phyloP scores from a whole-genome alignment of 164 flowering plant genomes.

The Berberis vulgaris region DNA sequence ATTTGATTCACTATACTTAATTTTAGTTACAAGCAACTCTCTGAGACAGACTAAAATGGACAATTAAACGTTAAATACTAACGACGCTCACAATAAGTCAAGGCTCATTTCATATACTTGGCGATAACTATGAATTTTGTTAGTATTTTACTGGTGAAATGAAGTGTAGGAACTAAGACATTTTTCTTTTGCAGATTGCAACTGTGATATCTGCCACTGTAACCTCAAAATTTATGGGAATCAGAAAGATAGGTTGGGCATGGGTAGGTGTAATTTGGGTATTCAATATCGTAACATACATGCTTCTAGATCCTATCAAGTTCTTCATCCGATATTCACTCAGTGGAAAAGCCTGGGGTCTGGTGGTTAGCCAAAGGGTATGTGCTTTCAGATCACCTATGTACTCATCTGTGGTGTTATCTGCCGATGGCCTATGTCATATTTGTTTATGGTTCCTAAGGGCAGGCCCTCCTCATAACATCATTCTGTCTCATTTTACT shows the following conservation, averaged over 20 bases:
- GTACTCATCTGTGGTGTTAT: background rate
- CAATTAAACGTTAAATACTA: no score
- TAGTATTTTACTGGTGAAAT: background rate
- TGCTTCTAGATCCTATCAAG: conserved; percentile 53
- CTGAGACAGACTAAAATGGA: no score
- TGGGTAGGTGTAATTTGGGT: conserved; percentile 67
- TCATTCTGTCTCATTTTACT: background rate
- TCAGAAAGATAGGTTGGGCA: conserved; percentile 41
- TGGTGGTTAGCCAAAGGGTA: conserved; percentile 39
- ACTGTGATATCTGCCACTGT: conserved; percentile 38
- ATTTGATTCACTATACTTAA: no score
- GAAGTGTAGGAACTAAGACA: background rate
- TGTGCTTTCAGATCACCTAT: conserved; percentile 4
- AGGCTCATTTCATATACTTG: no score
- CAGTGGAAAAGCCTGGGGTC: conserved; percentile 54
- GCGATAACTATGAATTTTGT: background rate
- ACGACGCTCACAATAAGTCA: no score
- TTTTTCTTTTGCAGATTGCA: conserved; percentile 34
- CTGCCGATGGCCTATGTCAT: background rate
- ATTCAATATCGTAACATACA: conserved; percentile 36
- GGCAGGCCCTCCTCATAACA: background rate
- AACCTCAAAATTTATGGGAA: conserved; percentile 31
- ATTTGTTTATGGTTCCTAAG: background rate
- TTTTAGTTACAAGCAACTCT: no score
- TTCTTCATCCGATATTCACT: conserved; percentile 46